A percentile compares a stretch with the other conserved stretches of the same genome.
Evolutionary conservation across 2,329 filamentous ascomycete species (phyloP).

Genomic region (Stemphylium vesicarium): DNA sequence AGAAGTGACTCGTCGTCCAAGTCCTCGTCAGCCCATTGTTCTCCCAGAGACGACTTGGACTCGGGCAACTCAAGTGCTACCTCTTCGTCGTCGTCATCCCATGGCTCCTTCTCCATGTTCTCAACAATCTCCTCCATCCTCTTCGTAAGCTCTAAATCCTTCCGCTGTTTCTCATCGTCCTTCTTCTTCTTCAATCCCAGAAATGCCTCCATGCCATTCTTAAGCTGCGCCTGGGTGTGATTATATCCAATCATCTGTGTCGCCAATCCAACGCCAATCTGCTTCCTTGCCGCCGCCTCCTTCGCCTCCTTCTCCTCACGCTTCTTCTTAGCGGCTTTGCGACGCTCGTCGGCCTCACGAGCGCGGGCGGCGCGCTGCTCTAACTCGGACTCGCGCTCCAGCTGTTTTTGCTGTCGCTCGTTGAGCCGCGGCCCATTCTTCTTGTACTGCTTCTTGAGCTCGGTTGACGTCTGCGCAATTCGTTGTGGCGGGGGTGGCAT

Average conservation of each 20-base stretch:
- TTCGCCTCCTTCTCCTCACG: slow-evolving; percentile 41
- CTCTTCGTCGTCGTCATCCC: slow-evolving; percentile 36
- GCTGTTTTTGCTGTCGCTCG: slow-evolving; percentile 36
- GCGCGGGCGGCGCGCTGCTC: slow-evolving; percentile 42
- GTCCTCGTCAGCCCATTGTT: slow-evolving; percentile 37
- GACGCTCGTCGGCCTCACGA: slow-evolving; percentile 43
- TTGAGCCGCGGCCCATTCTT: slow-evolving; percentile 35
- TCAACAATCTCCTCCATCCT: slow-evolving; percentile 31
- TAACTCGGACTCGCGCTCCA: slow-evolving; percentile 40
- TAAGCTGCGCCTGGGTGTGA: slow-evolving; percentile 46
- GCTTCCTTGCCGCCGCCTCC: slow-evolving; percentile 35
- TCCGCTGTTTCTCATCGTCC: slow-evolving; percentile 27
- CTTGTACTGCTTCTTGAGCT: slow-evolving; percentile 44
- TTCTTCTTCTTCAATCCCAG: slow-evolving; percentile 36
- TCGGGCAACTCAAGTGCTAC: slow-evolving; percentile 21
- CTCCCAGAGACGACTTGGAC: slow-evolving; percentile 6
- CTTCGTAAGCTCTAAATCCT: slow-evolving; percentile 26
- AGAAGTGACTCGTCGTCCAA: slow-evolving; percentile 44
- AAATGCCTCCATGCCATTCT: slow-evolving; percentile 48
- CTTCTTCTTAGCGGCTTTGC: slow-evolving; percentile 38
- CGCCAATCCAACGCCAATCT: slow-evolving; percentile 44
- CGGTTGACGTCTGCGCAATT: slow-evolving; percentile 44
- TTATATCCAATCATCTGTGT: slow-evolving; percentile 50
- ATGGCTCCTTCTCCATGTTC: slow-evolving; percentile 40
- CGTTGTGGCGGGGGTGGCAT: slow-evolving; percentile 36